Conservation (phyloP, 768 basidiomycete species). For the Rickenella mellea region DNA sequence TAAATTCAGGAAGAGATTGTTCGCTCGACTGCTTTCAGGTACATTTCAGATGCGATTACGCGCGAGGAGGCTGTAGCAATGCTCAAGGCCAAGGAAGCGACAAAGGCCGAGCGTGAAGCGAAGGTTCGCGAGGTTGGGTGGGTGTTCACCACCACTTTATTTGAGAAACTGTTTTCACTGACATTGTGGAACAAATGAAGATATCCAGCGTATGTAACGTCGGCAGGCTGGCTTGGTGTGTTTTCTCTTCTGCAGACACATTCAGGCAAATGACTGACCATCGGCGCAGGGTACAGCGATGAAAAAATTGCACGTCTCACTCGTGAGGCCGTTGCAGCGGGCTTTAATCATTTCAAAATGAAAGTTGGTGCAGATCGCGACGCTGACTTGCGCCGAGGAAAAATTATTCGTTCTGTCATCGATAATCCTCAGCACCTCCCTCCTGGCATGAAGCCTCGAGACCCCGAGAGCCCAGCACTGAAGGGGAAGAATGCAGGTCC, state of each 20-base stretch:
- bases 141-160: slow-evolving; percentile 5
- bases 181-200: too few species aligned
- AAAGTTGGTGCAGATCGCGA: slow-evolving; percentile 85
- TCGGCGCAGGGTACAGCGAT: slow-evolving; percentile 67
- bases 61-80: slow-evolving; percentile 81
- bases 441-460: slow-evolving; percentile 40
- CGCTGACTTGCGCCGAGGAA: slow-evolving; percentile 79
- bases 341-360: slow-evolving; percentile 99
- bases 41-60: slow-evolving; percentile 91
- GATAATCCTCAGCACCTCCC: slow-evolving; percentile 85
- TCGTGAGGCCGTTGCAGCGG: slow-evolving; percentile 71
- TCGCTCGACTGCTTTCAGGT: slow-evolving; percentile 67
- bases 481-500: slow-evolving; percentile 90
- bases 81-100: slow-evolving; percentile 66
- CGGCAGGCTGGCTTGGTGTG: slow-evolving; percentile 82
- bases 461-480: slow-evolving; percentile 53
- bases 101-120: slow-evolving; percentile 71
- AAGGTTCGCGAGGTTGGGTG: slow-evolving; percentile 64
- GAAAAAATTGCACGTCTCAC: slow-evolving; percentile 86
- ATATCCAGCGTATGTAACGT: slow-evolving; percentile 92
- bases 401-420: slow-evolving; percentile 88
- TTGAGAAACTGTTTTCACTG: too few species aligned
- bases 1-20: slow-evolving; percentile 66
- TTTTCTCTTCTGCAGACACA: not conserved
- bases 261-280: not conserved